A percentile compares a stretch with the other conserved stretches of the same genome.
Conservation (phyloP, 805 yeast species). For the Kodamaea fukazawae region DNA sequence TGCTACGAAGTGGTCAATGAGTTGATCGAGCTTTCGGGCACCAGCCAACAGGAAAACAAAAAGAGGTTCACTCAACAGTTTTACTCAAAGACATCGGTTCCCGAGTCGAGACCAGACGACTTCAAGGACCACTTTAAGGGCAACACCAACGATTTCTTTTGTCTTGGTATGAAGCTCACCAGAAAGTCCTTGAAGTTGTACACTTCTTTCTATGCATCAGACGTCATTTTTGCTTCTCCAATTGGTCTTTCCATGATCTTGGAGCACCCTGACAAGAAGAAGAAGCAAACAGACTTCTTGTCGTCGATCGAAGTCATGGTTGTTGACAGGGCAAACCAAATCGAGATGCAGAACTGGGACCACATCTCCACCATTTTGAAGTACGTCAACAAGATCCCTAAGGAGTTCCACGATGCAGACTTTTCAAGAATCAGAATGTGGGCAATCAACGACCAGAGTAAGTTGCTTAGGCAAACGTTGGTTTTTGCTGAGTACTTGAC, state of each 20-base stretch:
- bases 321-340: slow-evolving; percentile 79
- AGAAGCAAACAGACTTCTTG: slow-evolving; percentile 74
- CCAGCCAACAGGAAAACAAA: slow-evolving; percentile 76
- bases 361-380: slow-evolving; percentile 66
- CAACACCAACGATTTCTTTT: slow-evolving; percentile 87
- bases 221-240: slow-evolving; percentile 87
- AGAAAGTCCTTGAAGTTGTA: slow-evolving; percentile 82
- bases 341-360: slow-evolving; percentile 92
- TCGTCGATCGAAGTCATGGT: slow-evolving; percentile 83
- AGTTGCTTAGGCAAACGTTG: slow-evolving; percentile 70
- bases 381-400: slow-evolving; percentile 74
- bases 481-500: slow-evolving; percentile 73
- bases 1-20: slow-evolving; percentile 67
- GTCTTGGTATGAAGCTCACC: slow-evolving; percentile 87
- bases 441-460: slow-evolving; percentile 82
- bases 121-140: slow-evolving; percentile 80
- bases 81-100: slow-evolving; percentile 46
- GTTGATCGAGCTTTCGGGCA: slow-evolving; percentile 59
- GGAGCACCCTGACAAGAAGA: slow-evolving; percentile 55
- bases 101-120: slow-evolving; percentile 72
- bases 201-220: slow-evolving; percentile 80
- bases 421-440: slow-evolving; percentile 90
- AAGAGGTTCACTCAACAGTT: slow-evolving; percentile 74
- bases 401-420: slow-evolving; percentile 75
- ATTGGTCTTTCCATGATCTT: slow-evolving; percentile 75